Evolutionary conservation across 129 eudicot genomes (phyloP).

Genomic region (Deinandra increscens): DNA sequence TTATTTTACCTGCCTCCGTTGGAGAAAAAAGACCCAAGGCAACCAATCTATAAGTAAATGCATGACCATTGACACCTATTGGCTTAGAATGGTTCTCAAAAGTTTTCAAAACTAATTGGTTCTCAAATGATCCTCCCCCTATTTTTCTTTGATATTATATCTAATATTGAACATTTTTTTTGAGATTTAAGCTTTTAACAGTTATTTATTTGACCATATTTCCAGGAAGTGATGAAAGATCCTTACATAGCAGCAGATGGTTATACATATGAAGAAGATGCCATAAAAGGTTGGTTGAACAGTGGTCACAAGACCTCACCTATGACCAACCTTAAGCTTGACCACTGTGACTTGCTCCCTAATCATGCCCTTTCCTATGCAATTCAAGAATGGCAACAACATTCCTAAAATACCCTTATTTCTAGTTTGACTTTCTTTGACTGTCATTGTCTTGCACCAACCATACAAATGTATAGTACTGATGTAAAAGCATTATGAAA

Average conservation of each 20-base stretch:
- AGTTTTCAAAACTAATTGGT: too few species aligned
- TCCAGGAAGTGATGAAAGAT: slow-evolving; percentile 87
- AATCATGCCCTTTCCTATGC: slow-evolving; percentile 84
- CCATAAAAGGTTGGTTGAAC: slow-evolving; percentile 84
- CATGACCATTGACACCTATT: not conserved
- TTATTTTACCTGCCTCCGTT: not conserved
- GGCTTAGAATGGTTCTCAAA: too few species aligned
- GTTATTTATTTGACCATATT: not conserved
- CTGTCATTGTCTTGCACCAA: not conserved
- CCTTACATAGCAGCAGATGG: slow-evolving; percentile 94
- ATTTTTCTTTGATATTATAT: too few species aligned
- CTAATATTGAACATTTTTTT: too few species aligned
- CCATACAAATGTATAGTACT: slow-evolving; percentile 16
- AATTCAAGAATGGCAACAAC: slow-evolving; percentile 87
- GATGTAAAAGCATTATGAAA: slow-evolving; percentile 1
- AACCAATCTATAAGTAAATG: not conserved
- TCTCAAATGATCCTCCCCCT: too few species aligned
- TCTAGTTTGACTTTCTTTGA: slow-evolving; percentile 1
- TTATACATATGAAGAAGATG: slow-evolving; percentile 87
- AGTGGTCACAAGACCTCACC: slow-evolving; percentile 91
- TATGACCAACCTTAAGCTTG: slow-evolving; percentile 85
- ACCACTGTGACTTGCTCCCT: slow-evolving; percentile 64
- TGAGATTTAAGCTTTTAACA: not conserved
- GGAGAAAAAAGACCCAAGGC: not conserved
- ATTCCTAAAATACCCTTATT: slow-evolving; percentile 35